These are phyloP conservation scores for Pezicula radicicola DNA, from an alignment of 2,329 filamentous ascomycete genomes.

Conservation along the genomic window DNA sequence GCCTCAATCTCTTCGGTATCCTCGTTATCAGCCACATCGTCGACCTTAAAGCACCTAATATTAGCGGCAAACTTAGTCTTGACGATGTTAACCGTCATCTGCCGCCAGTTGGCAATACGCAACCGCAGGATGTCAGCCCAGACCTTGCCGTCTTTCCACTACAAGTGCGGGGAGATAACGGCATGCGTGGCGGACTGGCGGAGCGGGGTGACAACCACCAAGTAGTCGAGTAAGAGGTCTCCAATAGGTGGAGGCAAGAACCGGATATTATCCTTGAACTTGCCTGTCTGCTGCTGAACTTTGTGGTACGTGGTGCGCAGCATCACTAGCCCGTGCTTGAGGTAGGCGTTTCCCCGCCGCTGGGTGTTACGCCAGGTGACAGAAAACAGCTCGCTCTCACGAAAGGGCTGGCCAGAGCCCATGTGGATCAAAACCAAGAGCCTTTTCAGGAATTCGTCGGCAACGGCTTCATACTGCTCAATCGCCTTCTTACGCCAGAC, in stretches of 20 bases:
- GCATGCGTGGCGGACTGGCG: neutral
- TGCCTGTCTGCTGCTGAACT: constrained; percentile 8
- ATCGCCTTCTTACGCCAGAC: constrained; percentile 4
- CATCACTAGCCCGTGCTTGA: constrained; percentile 13
- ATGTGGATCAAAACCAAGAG: constrained; percentile 7
- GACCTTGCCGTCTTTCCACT: constrained; percentile 1
- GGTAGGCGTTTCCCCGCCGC: neutral
- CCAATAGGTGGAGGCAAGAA: constrained; percentile 10
- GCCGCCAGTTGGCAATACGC: constrained; percentile 2
- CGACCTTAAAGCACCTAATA: neutral
- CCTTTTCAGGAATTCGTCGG: constrained; percentile 10
- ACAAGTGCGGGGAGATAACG: constrained; percentile 9
- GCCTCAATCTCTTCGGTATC: constrained; percentile 2
- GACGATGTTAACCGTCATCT: constrained; percentile 1
- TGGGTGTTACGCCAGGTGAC: constrained; percentile 8
- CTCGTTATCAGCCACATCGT: neutral
- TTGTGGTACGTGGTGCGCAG: constrained; percentile 13
- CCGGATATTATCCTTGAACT: constrained; percentile 13
- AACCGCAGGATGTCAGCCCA: constrained; percentile 3
- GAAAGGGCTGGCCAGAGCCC: neutral
- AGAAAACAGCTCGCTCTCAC: constrained; percentile 6
- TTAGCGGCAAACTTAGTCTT: constrained; percentile 4
- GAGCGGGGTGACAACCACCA: constrained; percentile 7
- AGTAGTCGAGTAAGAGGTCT: constrained; percentile 10
- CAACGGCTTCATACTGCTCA: constrained; percentile 5